Evolutionary conservation across 1,284 basidiomycete genomes (phyloP), one percentile per base, ranked within the genome.

Genomic region (Moniliella sp.): DNA sequence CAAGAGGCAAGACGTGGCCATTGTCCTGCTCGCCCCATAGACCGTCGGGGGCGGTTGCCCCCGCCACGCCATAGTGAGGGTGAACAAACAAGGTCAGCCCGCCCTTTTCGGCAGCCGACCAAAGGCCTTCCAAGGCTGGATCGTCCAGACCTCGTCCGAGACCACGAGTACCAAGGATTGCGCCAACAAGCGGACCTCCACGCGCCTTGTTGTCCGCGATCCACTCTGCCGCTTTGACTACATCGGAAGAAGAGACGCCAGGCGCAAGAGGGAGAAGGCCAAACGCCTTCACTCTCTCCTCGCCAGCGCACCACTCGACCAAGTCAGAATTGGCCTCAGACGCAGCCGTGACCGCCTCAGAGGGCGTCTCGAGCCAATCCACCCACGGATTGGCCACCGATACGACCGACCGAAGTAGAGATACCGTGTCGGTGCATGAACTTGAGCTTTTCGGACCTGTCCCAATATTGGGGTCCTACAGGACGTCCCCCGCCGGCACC

Each of bases 321-420:
- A n/a, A n/a, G n/a, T n/a, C n/a, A n/a, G n/a, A n/a, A n/a, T n/a
- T n/a, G n/a, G n/a, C n/a, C n/a, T n/a, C n/a, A n/a, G n/a, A n/a
- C n/a, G n/a, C n/a, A n/a, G n/a, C n/a, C n/a, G n/a, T n/a, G n/a
- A n/a, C n/a, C n/a, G n/a, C n/a, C n/a, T n/a, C n/a, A n/a, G n/a
- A n/a, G n/a, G n/a, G n/a, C n/a, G n/a, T n/a, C n/a, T n/a, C n/a
- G n/a, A 83, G 66, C 52, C 80, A 82, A 57, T 83, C 79, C 15
- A 83, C 68, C 79, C 80, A 83, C 9, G 80, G 78, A 50, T 83
- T 82, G 16, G 80, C 80, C 56, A 78, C 72, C 39, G 37, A 36
- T 18, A 52, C 37, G 27, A 57, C 29, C n/a, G n/a, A n/a, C n/a
- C 40, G 42, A 31, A 13, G 34, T 59, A 51, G 76, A 71, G 34